Base-by-base conservation (phyloP, 208 protist genomes). In the Trypanosoma avium region DNA sequence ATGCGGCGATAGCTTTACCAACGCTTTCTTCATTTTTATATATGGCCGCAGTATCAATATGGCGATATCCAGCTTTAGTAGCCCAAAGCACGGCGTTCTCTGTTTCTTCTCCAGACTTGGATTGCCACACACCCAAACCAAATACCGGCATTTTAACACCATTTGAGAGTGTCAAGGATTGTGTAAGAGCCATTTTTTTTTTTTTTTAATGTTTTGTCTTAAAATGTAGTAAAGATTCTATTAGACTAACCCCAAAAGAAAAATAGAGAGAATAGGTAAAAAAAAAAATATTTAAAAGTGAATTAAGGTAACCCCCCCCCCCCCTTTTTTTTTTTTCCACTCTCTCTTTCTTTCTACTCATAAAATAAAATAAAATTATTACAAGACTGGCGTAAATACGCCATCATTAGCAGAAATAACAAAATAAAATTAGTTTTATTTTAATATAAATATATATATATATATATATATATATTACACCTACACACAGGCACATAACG, bases 11-110 rank as follows among this genome's bases (percentile, higher is more conserved):
- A 13, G 61, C 74, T 22, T 57, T 73, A 4, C 95, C 94, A 46
- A 97, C 73, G 35, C 76, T 87, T 36, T 79, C 73, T 72, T 98
- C 90, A 56, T 98, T 98, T 43, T 73, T 59, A 75, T 97, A 97
- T 5, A 92, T 55, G 22, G 62, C 40, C 6, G 95, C 90, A 9
- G 74, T 82, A 70, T 98, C 93, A 55, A 97, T 87, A 56, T 97
- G 93, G 12, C 76, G 62, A 67, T 97, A 97, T 5, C 94, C 94
- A 9, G 49, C 55, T 35, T 81, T 27, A 12, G 95, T 19, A 3
- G 91, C 90, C 59, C 54, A 71, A 50, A 64, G 42, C 0, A 96
- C 79, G 9, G 79, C 75, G 36, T 70, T 71, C 27, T 72, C 63
- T 7, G 82, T 77, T 7, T 55, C 77, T 36, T 82, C 72, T 4